A percentile compares a stretch with the other conserved stretches of the same genome.
These are phyloP conservation scores for Termitomyces sp. DNA, from an alignment of 1,284 basidiomycete species.

Conservation along the genomic window DNA sequence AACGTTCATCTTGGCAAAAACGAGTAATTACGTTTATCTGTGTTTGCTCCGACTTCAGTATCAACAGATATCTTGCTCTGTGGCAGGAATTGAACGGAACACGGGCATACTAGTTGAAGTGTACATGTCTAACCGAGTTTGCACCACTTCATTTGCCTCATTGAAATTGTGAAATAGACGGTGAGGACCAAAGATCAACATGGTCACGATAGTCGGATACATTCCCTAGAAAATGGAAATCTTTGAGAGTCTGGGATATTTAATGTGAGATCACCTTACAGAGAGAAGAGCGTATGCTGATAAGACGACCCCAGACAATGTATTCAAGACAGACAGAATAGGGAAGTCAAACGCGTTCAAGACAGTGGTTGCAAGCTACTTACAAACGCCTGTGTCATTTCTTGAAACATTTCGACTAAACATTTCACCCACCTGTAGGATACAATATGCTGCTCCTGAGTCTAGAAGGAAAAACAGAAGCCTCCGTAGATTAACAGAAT, in stretches of 20 bases:
- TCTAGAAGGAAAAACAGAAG: neutral
- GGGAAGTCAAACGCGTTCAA: neutral
- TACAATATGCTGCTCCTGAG: neutral
- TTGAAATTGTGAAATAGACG: neutral
- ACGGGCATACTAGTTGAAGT: neutral
- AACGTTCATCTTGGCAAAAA: too few species aligned
- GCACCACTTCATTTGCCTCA: neutral
- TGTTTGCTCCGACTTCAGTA: neutral
- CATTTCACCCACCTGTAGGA: neutral
- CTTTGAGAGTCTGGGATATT: neutral
- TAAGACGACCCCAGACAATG: neutral
- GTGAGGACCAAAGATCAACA: neutral
- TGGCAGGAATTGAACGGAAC: neutral
- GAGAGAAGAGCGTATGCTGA: neutral
- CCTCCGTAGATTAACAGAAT: neutral
- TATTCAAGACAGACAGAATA: neutral
- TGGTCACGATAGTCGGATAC: conserved; percentile 4
- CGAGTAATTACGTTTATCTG: too few species aligned
- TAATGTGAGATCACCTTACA: neutral
- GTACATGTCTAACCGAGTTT: neutral
- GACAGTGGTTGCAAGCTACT: neutral
- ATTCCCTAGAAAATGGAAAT: neutral
- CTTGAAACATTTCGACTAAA: too few species aligned
- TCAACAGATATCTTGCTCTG: neutral
- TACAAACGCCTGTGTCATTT: neutral